Conservation (phyloP, 306 rosid genomes). For the Crotalaria pallida region DNA sequence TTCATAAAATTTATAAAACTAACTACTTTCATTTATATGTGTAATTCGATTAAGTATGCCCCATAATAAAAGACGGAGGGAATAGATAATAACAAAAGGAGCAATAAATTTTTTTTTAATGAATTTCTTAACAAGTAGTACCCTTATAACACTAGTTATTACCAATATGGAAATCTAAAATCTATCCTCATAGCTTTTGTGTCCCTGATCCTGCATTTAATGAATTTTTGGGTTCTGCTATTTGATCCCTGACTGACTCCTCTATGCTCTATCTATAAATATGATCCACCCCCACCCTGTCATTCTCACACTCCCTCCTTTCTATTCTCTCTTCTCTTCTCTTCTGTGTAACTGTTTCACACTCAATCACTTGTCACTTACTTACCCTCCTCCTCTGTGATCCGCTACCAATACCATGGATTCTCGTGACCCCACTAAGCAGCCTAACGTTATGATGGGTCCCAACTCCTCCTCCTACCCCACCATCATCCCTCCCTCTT, state of each 20-base stretch:
- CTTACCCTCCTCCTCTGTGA: background rate
- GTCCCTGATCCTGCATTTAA: background rate
- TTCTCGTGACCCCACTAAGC: slow-evolving; percentile 47
- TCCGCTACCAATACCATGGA: slow-evolving; percentile 47
- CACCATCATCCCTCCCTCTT: slow-evolving; percentile 23
- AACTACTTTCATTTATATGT: too few species aligned
- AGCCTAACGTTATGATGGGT: slow-evolving; percentile 42
- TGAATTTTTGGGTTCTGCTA: background rate
- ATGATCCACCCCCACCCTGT: background rate
- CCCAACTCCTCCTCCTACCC: slow-evolving; percentile 39
- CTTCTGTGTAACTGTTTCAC: too few species aligned
- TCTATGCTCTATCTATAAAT: background rate
- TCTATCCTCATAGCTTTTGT: too few species aligned
- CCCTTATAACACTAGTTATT: too few species aligned
- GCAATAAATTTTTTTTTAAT: too few species aligned
- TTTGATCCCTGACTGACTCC: background rate
- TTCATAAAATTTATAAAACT: too few species aligned
- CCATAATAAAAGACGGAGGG: too few species aligned
- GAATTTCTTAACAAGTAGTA: too few species aligned
- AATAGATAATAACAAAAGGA: too few species aligned
- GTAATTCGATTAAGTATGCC: too few species aligned
- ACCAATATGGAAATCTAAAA: too few species aligned
- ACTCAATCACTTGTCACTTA: background rate
- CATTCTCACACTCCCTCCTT: background rate
- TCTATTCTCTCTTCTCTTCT: too few species aligned